Evolutionary conservation across 768 basidiomycete genomes (phyloP), one percentile per base, ranked within the genome.

Genomic region (Phaffia australis): DNA sequence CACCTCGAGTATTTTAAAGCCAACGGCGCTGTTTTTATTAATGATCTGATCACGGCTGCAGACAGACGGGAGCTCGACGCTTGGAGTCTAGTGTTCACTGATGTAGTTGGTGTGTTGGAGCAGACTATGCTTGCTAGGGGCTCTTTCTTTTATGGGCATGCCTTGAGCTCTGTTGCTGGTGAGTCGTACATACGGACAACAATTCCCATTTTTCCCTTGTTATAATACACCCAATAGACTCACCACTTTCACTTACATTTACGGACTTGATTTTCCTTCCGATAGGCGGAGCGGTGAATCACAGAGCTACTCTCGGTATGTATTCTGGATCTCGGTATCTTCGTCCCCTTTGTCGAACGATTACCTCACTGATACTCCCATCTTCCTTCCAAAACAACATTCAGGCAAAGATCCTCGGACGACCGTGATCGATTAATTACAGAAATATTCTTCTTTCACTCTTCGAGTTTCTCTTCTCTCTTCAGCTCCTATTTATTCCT

Each of bases 51-150:
- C 56, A 80, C 79, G 1, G 69, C 72, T n/a, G 77, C 79, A 27
- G 80, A 81, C 63, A 73, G 75, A 1, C 74, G 74, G 9, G 70
- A 68, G 32, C 23, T 64, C 15, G 75, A 77, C 35, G 79, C 79
- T 19, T 81, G 81, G 81, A 71, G 76, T 21, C 69, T 81, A 58
- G 66, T 81, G 64, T 23, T 81, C 66, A 79, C 78, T 48, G 81
- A 81, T 63, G 71, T 81, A 32, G 69, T 78, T 27, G 79, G 76
- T 16, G 73, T 81, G 42, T 74, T 80, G 47, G 80, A 81, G 64
- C 81, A 81, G 71, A 72, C 75, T 27, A 61, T 77, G 63, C 70
- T 80, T 66, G 69, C 76, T 0, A 71, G 72, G 14, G 71, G 74
- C 14, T 73, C 74, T 0, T 79, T 74, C 66, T 80, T 80, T 68